phyloP scores from a whole-genome alignment of 1,139 yeast genomes.

The Kluyveromyces marxianus region DNA sequence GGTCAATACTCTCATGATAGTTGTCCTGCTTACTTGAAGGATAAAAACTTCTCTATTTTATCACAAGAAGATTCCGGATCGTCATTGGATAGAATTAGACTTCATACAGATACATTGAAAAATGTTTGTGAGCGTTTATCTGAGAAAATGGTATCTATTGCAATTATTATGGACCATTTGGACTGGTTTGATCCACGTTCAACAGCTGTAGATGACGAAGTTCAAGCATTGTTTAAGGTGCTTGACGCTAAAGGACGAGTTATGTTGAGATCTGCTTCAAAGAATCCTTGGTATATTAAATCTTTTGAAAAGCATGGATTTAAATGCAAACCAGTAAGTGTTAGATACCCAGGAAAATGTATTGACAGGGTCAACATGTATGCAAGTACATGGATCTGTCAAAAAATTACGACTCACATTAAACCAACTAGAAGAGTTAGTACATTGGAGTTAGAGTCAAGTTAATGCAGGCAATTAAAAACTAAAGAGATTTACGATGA shows the following conservation, averaged over 20 bases:
- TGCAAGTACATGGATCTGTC: conserved; percentile 82
- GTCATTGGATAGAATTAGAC: conserved; percentile 59
- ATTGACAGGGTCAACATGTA: conserved; percentile 83
- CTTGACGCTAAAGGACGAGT: conserved; percentile 65
- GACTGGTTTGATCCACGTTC: conserved; percentile 78
- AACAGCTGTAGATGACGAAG: conserved; percentile 57
- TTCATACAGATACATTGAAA: conserved; percentile 73
- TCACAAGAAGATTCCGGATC: conserved; percentile 28
- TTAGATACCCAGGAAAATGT: conserved; percentile 52
- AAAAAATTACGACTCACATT: conserved; percentile 33
- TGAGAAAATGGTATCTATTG: conserved; percentile 58
- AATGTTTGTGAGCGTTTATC: conserved; percentile 65
- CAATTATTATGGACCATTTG: conserved; percentile 87
- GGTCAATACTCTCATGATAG: conserved; percentile 56
- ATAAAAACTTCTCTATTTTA: conserved; percentile 42
- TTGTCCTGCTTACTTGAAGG: conserved; percentile 71
- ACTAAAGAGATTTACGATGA: too few species aligned
- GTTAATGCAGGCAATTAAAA: background rate
- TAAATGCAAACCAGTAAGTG: conserved; percentile 58
- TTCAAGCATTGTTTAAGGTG: conserved; percentile 55
- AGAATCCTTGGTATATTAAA: conserved; percentile 68
- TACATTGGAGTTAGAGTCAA: background rate
- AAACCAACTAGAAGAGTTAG: background rate
- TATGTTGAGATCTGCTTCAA: conserved; percentile 67
- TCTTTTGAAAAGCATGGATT: conserved; percentile 64